These are phyloP conservation scores for Trametes cingulata DNA, from an alignment of 768 basidiomycete genomes.

Conservation along the genomic window DNA sequence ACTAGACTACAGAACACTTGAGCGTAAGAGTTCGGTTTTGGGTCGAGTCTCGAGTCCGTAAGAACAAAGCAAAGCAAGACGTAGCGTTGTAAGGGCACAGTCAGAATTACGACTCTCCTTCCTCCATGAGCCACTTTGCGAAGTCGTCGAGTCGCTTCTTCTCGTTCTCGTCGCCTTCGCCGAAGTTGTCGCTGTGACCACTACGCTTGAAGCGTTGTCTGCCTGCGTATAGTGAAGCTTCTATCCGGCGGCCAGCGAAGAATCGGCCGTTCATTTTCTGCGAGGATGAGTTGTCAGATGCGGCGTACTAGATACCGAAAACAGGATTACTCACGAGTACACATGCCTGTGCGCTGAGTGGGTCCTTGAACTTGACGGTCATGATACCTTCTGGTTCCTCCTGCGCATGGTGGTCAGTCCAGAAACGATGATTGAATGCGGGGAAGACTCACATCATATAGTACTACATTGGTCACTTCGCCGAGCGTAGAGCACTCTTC, in stretches of 20 bases:
- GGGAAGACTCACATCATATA: slow-evolving; percentile 98
- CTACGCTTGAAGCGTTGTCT: slow-evolving; percentile 80
- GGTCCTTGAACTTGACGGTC: slow-evolving; percentile 94
- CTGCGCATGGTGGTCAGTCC: slow-evolving; percentile 41
- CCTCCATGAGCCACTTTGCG: slow-evolving; percentile 81
- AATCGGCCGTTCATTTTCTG: slow-evolving; percentile 95
- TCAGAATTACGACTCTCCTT: slow-evolving; percentile 56
- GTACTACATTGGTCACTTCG: slow-evolving; percentile 91
- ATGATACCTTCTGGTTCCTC: slow-evolving; percentile 92
- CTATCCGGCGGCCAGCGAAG: slow-evolving; percentile 81
- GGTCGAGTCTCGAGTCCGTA: background rate
- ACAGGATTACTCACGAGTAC: slow-evolving; percentile 58
- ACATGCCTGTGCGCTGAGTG: slow-evolving; percentile 91
- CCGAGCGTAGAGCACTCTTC: slow-evolving; percentile 90
- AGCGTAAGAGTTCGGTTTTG: background rate
- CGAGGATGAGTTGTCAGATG: background rate
- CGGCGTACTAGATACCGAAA: background rate
- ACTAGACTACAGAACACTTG: slow-evolving; percentile 17
- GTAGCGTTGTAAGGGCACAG: background rate
- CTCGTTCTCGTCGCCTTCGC: slow-evolving; percentile 72
- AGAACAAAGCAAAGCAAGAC: background rate
- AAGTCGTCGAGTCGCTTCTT: slow-evolving; percentile 86
- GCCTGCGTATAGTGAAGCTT: slow-evolving; percentile 81
- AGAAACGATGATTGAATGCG: slow-evolving; percentile 35
- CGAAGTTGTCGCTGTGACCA: slow-evolving; percentile 63